These are phyloP conservation scores for Brassica cretica DNA, from an alignment of 345 rosid species.

Conservation along the genomic window DNA sequence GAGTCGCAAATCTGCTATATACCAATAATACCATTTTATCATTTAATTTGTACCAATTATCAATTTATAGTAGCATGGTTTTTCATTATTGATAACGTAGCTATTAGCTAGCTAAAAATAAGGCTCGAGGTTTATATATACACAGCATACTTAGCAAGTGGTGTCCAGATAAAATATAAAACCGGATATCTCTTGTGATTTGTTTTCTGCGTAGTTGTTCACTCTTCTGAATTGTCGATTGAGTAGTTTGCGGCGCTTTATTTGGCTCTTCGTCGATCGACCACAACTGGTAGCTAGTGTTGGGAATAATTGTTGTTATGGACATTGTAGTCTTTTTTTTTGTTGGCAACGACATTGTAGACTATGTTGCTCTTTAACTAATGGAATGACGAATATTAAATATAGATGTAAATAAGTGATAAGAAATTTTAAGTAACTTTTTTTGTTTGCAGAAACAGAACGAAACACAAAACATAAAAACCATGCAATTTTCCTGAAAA, in stretches of 20 bases:
- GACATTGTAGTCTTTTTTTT: neutral
- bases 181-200: neutral
- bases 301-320: slow-evolving; percentile 14
- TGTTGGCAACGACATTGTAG: neutral
- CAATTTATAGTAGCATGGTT: neutral
- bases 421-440: neutral
- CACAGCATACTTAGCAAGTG: neutral
- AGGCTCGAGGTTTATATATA: neutral
- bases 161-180: neutral
- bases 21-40: neutral
- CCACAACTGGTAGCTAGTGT: slow-evolving; percentile 22
- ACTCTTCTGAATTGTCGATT: slow-evolving; percentile 3
- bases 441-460: neutral
- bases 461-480: neutral
- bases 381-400: neutral
- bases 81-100: neutral
- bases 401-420: neutral
- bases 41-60: neutral
- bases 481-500: neutral
- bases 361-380: neutral
- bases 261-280: slow-evolving; percentile 29
- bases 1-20: neutral
- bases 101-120: neutral
- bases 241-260: slow-evolving; percentile 35
- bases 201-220: slow-evolving; percentile 1